phyloP scores from a whole-genome alignment of 2,329 filamentous ascomycete genomes.

The Fusarium bactridioides region DNA sequence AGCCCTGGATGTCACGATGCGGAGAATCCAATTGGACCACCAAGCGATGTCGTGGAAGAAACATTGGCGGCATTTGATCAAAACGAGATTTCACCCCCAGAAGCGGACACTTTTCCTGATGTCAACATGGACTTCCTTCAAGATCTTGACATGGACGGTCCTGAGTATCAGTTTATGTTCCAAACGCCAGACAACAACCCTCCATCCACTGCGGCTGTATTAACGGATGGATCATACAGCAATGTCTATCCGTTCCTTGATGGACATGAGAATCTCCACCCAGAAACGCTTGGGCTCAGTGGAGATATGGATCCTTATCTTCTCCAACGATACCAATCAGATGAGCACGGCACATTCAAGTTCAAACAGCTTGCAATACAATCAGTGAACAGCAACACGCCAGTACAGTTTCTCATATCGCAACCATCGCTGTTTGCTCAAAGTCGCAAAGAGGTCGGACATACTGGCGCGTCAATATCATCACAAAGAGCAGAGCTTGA shows the following conservation, averaged over 20 bases:
- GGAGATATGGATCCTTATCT: conserved; percentile 5
- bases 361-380: neutral
- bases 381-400: neutral
- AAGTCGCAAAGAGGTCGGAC: neutral
- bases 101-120: neutral
- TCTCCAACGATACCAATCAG: neutral
- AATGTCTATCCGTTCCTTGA: neutral
- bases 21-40: rapidly evolving
- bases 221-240: rapidly evolving
- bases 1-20: neutral
- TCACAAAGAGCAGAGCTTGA: neutral
- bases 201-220: rapidly evolving
- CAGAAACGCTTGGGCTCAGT: neutral
- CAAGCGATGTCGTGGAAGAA: rapidly evolving
- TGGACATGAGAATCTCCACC: neutral
- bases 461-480: neutral
- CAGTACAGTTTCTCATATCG: neutral
- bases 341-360: neutral
- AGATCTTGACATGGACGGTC: neutral
- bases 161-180: conserved; percentile 1
- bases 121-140: conserved; percentile 1
- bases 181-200: neutral
- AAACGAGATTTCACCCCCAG: neutral
- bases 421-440: neutral
- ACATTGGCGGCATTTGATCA: rapidly evolving